Evolutionary conservation across 805 yeast genomes (phyloP).

Genomic region (Pichia rugopelliculosa): DNA sequence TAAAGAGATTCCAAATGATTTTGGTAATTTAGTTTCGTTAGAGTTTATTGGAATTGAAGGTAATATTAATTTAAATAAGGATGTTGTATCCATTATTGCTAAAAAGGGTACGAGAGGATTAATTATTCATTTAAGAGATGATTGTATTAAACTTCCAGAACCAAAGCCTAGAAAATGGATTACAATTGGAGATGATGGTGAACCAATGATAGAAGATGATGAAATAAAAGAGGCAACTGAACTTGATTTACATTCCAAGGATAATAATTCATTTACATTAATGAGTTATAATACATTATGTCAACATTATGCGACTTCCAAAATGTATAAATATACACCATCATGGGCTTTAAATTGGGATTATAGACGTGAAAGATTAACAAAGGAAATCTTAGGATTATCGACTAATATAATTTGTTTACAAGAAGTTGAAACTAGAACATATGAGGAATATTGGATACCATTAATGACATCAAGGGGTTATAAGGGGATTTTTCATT

Average conservation of each 20-base stretch:
- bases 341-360: conserved; percentile 97
- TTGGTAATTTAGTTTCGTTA: conserved; percentile 78
- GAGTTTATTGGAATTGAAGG: conserved; percentile 92
- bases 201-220: conserved; percentile 31
- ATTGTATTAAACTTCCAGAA: conserved; percentile 57
- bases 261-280: conserved; percentile 53
- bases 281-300: conserved; percentile 89
- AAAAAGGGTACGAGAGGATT: conserved; percentile 81
- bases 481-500: conserved; percentile 74
- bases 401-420: conserved; percentile 78
- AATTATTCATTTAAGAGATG: conserved; percentile 74
- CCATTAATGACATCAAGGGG: conserved; percentile 68
- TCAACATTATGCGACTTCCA: conserved; percentile 90
- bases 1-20: conserved; percentile 66
- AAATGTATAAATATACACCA: conserved; percentile 90
- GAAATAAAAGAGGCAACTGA: conserved; percentile 19
- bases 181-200: conserved; percentile 70
- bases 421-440: conserved; percentile 90
- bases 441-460: conserved; percentile 80
- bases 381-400: conserved; percentile 59
- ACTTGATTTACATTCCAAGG: conserved; percentile 23
- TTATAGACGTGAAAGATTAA: conserved; percentile 70
- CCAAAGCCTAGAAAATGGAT: conserved; percentile 82
- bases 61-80: conserved; percentile 62
- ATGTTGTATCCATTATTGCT: conserved; percentile 58